These are phyloP conservation scores for Lasiodiplodia sp. DNA, from an alignment of 2,329 filamentous ascomycete genomes.

Conservation along the genomic window DNA sequence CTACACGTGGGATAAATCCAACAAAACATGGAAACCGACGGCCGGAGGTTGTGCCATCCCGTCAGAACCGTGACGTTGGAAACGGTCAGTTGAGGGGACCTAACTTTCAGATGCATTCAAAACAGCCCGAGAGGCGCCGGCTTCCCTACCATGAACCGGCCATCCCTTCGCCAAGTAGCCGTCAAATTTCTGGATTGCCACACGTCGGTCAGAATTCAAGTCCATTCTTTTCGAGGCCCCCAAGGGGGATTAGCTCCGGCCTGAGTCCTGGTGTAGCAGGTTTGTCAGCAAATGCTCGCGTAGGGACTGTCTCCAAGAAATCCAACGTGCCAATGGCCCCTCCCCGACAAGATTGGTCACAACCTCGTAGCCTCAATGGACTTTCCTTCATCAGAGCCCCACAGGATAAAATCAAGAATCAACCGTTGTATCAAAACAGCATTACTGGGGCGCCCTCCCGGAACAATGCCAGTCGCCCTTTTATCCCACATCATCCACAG, in stretches of 20 bases:
- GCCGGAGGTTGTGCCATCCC: not conserved
- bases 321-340: not conserved
- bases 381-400: slow-evolving; percentile 47
- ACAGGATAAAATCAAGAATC: not conserved
- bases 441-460: not conserved
- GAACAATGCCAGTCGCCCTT: not conserved
- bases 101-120: not conserved
- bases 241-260: not conserved
- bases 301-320: slow-evolving; percentile 8
- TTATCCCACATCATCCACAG: not conserved
- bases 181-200: not conserved
- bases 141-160: not conserved
- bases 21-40: not conserved
- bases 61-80: not conserved
- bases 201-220: slow-evolving; percentile 37
- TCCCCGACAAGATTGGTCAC: slow-evolving; percentile 32
- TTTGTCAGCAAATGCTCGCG: slow-evolving; percentile 25
- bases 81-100: not conserved
- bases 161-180: slow-evolving; percentile 33
- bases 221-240: slow-evolving; percentile 47
- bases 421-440: not conserved
- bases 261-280: slow-evolving; percentile 17
- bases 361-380: slow-evolving; percentile 42
- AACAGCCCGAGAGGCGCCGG: not conserved
- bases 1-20: not conserved